Conservation (phyloP, 2,329 filamentous ascomycete species). For the Lizonia empirigonia region DNA sequence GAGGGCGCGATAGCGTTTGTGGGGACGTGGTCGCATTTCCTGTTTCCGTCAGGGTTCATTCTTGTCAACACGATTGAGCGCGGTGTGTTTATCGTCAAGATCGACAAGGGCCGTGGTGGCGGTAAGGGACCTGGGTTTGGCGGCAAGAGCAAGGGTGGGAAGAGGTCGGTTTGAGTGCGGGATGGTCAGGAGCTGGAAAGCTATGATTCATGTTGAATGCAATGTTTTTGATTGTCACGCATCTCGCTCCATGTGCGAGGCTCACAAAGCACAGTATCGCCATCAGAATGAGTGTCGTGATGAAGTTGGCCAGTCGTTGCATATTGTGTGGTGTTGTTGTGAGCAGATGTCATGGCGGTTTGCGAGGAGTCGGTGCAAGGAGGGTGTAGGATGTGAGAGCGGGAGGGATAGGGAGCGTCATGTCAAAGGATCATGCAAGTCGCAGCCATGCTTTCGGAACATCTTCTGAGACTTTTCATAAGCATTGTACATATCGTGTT, state of each 20-base stretch:
- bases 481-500: neutral
- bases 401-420: too few species aligned
- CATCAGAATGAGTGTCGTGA: too few species aligned
- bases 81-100: slow-evolving; percentile 46
- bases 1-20: slow-evolving; percentile 48
- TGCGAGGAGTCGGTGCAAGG: too few species aligned
- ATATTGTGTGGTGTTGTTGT: too few species aligned
- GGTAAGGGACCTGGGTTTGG: slow-evolving; percentile 27
- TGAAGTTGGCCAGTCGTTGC: too few species aligned
- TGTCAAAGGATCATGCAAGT: too few species aligned
- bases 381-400: too few species aligned
- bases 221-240: neutral
- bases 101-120: slow-evolving; percentile 30
- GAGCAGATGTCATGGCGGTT: too few species aligned
- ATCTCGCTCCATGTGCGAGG: neutral
- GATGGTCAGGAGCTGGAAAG: slow-evolving; percentile 3
- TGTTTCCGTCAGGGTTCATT: slow-evolving; percentile 44
- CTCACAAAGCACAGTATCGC: too few species aligned
- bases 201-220: slow-evolving; percentile 5
- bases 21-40: slow-evolving; percentile 51
- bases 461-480: too few species aligned
- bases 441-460: too few species aligned
- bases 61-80: slow-evolving; percentile 48
- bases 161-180: neutral
- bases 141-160: slow-evolving; percentile 24